These are phyloP conservation scores for Waltergamsia citrina DNA, from an alignment of 2,329 filamentous ascomycete species.

Conservation along the genomic window DNA sequence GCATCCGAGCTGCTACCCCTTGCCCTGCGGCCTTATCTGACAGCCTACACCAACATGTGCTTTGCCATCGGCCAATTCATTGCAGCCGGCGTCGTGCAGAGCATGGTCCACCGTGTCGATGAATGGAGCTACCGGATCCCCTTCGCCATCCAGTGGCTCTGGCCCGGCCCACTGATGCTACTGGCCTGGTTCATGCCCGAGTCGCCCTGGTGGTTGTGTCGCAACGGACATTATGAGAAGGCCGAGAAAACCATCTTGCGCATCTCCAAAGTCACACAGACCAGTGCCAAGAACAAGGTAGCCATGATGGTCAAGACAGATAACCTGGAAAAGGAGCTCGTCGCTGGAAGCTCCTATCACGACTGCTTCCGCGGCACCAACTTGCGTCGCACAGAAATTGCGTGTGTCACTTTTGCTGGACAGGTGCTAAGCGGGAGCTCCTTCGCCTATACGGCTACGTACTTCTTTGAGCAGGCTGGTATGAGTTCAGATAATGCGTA, in stretches of 20 bases:
- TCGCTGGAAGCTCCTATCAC: conserved; percentile 28
- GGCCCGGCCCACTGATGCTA: conserved; percentile 26
- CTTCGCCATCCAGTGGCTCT: conserved; percentile 32
- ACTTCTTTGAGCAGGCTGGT: conserved; percentile 29
- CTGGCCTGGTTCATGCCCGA: conserved; percentile 27
- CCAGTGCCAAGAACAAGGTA: conserved; percentile 21
- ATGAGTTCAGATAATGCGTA: conserved; percentile 15
- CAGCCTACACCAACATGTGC: conserved; percentile 22
- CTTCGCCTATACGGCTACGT: conserved; percentile 24
- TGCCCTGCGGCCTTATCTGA: conserved; percentile 36
- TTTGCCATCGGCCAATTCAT: conserved; percentile 26
- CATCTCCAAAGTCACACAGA: conserved; percentile 27
- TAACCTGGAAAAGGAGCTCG: conserved; percentile 30
- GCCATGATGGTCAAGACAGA: conserved; percentile 42
- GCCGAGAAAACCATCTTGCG: conserved; percentile 25
- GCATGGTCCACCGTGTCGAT: conserved; percentile 19
- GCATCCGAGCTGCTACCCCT: conserved; percentile 38
- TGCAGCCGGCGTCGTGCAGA: conserved; percentile 24
- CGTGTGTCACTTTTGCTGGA: conserved; percentile 30
- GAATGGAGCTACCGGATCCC: conserved; percentile 32
- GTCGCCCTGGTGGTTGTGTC: conserved; percentile 32
- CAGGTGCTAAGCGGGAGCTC: conserved; percentile 33
- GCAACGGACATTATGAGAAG: conserved; percentile 19
- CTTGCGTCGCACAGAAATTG: conserved; percentile 34
- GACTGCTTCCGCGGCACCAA: conserved; percentile 39